Evolutionary conservation across 225 moss, liverwort and hornwort genomes (phyloP).

Genomic region (Bryum argenteum): DNA sequence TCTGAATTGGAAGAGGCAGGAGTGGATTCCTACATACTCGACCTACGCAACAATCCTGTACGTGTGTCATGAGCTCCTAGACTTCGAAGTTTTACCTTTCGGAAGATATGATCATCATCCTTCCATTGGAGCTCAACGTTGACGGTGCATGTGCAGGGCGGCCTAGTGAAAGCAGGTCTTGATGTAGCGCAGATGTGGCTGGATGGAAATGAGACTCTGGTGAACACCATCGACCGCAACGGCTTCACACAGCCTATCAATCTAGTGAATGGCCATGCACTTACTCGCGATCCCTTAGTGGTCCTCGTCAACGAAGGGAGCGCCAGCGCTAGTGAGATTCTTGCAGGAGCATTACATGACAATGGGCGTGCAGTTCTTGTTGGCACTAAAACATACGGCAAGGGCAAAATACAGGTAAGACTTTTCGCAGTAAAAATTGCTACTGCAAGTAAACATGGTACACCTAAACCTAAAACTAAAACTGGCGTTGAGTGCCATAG

Average conservation of each 20-base stretch:
- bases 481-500: neutral
- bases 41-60: conserved; percentile 97
- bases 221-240: conserved; percentile 90
- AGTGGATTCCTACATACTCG: conserved; percentile 87
- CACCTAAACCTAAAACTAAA: too few species aligned
- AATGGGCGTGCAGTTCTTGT: conserved; percentile 93
- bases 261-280: conserved; percentile 81
- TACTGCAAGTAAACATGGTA: too few species aligned
- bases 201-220: conserved; percentile 82
- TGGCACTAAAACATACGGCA: conserved; percentile 83
- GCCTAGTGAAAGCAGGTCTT: conserved; percentile 91
- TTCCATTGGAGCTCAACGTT: neutral
- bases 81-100: neutral
- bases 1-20: conserved; percentile 67
- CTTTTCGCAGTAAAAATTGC: neutral
- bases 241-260: conserved; percentile 84
- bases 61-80: conserved; percentile 15
- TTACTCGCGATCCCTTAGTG: conserved; percentile 86
- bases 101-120: conserved; percentile 5
- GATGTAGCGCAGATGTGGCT: conserved; percentile 99
- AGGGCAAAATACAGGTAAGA: conserved; percentile 93
- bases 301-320: conserved; percentile 95
- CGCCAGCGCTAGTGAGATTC: conserved; percentile 98
- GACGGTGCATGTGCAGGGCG: conserved; percentile 70
- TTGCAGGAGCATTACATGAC: conserved; percentile 96